Evolutionary conservation across 2,329 filamentous ascomycete genomes (phyloP), one percentile per base, ranked within the genome.

Genomic region (Torrubiellomyces zombiae): DNA sequence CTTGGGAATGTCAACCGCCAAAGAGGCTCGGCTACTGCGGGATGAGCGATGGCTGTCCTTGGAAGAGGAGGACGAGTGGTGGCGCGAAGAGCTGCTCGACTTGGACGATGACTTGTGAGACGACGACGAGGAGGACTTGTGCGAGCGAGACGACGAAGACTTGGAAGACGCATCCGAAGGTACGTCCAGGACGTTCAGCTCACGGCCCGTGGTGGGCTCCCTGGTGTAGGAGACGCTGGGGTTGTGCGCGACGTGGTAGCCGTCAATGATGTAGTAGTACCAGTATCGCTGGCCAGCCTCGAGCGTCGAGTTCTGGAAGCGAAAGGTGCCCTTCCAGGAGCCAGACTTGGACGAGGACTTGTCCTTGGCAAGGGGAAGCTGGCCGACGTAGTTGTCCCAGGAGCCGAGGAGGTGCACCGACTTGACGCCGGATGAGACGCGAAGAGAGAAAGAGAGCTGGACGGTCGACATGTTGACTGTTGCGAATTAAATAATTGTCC

Each of bases 231-330:
- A 64, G 51, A 83, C 75, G 52, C 79, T 80, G 40, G 86, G 85
- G 60, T 95, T 89, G 67, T 95, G 86, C 33, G 85, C 85, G 52
- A 92, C 77, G 55, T 94, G 85, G 72, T 94, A 94, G 42, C 89
- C 89, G 54, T 98, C 89, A 55, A 95, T 89, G 73, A 95, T 94
- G 68, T 94, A 98, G 73, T 98, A 98, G 75, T 95, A 98, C 89
- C 89, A 98, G 73, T 95, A 95, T 50, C 86, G 76, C 51, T 81
- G 74, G 51, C 86, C 83, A 43, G 81, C 65, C 63, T 86, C 75
- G 43, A 95, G 69, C 32, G 81, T 86, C 34, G 71, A 59, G 50
- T 76, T 77, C 58, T 89, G 79, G 62, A 98, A 94, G 60, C 82
- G 77, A 66, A 98, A 94, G 45, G 82, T 91, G 47, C 86, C 89